A percentile compares a stretch with the other conserved stretches of the same genome.
Conservation (phyloP, 805 yeast species). For the Cephaloascus fragrans region DNA sequence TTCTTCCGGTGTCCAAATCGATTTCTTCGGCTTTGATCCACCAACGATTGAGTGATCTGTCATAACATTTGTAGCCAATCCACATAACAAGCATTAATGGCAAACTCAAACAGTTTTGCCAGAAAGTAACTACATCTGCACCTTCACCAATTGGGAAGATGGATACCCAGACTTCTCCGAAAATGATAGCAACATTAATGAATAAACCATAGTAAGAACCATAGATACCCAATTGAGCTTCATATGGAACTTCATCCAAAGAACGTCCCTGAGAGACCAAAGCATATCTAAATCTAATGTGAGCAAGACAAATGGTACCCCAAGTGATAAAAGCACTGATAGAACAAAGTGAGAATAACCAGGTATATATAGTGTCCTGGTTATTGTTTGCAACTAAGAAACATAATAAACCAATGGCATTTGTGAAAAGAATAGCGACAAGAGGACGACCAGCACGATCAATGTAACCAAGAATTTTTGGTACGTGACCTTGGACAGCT, state of each 20-base stretch:
- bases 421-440: slow-evolving; percentile 40
- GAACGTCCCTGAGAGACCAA: slow-evolving; percentile 44
- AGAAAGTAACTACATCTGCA: slow-evolving; percentile 31
- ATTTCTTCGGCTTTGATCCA: slow-evolving; percentile 22
- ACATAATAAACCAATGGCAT: slow-evolving; percentile 45
- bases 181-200: slow-evolving; percentile 38
- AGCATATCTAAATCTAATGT: slow-evolving; percentile 51
- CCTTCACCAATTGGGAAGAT: slow-evolving; percentile 49
- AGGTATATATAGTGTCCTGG: slow-evolving; percentile 45
- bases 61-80: slow-evolving; percentile 34
- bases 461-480: slow-evolving; percentile 37
- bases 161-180: slow-evolving; percentile 62
- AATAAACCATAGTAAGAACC: slow-evolving; percentile 45
- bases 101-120: slow-evolving; percentile 41
- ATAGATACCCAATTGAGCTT: slow-evolving; percentile 38
- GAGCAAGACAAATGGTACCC: slow-evolving; percentile 46
- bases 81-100: slow-evolving; percentile 35
- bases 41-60: too few relatives aligned
- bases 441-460: slow-evolving; percentile 54
- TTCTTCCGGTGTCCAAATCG: slow-evolving; percentile 35
- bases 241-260: slow-evolving; percentile 40
- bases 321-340: slow-evolving; percentile 56
- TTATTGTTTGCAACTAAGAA: slow-evolving; percentile 59
- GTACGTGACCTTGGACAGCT: slow-evolving; percentile 65
- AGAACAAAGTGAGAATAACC: slow-evolving; percentile 57